These are phyloP conservation scores for Suillus plorans DNA, from an alignment of 768 basidiomycete genomes.

Conservation along the genomic window DNA sequence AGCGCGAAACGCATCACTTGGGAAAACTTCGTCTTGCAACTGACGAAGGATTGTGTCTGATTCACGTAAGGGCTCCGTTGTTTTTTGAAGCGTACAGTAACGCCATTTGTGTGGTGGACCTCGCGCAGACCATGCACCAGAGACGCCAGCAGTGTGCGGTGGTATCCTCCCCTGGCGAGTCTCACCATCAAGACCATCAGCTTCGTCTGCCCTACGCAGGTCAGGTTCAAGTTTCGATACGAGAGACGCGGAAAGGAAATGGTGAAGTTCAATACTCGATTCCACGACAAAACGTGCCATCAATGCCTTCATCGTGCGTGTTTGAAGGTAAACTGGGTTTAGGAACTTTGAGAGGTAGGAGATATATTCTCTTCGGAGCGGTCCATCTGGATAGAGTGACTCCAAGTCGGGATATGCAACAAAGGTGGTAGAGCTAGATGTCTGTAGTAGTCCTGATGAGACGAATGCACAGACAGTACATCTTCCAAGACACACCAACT, in stretches of 20 bases:
- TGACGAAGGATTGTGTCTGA: slow-evolving; percentile 21
- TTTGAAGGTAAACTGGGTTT: slow-evolving; percentile 87
- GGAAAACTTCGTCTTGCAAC: slow-evolving; percentile 77
- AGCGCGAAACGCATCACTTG: slow-evolving; percentile 82
- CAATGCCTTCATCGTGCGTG: slow-evolving; percentile 76
- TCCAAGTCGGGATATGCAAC: slow-evolving; percentile 50
- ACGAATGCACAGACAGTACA: slow-evolving; percentile 7
- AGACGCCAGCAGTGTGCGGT: slow-evolving; percentile 61
- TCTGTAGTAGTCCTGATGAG: slow-evolving; percentile 36
- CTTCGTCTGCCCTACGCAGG: slow-evolving; percentile 60
- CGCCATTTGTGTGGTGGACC: slow-evolving; percentile 97
- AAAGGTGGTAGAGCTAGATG: slow-evolving; percentile 63
- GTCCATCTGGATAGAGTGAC: slow-evolving; percentile 48
- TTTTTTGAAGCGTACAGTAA: slow-evolving; percentile 66
- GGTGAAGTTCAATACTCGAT: slow-evolving; percentile 85
- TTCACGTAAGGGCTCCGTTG: slow-evolving; percentile 5
- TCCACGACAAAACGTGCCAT: slow-evolving; percentile 80
- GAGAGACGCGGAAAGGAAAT: slow-evolving; percentile 74
- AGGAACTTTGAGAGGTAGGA: slow-evolving; percentile 82
- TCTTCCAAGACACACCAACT: slow-evolving; percentile 65
- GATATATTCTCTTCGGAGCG: slow-evolving; percentile 57
- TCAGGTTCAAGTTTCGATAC: slow-evolving; percentile 65
- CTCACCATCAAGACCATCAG: slow-evolving; percentile 57
- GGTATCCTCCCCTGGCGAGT: slow-evolving; percentile 58
- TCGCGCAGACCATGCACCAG: slow-evolving; percentile 63